phyloP scores from a whole-genome alignment of 1,139 yeast species.

The Candida pseudoviswanathii region DNA sequence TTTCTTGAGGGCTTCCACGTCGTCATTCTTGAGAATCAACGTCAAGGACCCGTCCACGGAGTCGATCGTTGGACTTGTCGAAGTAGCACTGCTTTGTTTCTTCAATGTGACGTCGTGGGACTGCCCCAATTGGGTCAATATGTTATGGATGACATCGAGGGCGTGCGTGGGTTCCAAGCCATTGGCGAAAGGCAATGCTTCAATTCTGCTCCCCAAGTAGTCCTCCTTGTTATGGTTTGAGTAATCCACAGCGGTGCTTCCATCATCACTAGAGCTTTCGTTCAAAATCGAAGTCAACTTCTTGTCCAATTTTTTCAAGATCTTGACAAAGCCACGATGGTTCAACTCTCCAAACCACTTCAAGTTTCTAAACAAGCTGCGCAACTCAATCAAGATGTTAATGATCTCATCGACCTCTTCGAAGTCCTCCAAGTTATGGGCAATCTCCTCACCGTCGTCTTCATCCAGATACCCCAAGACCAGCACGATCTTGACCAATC shows the following conservation, averaged over 20 bases:
- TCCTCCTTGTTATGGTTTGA: constrained; percentile 68
- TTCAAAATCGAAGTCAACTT: constrained; percentile 47
- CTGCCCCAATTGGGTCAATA: constrained; percentile 41
- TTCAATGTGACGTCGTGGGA: constrained; percentile 22
- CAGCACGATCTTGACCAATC: constrained; percentile 53
- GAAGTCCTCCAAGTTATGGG: constrained; percentile 37
- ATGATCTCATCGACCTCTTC: constrained; percentile 82
- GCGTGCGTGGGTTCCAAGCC: constrained; percentile 58
- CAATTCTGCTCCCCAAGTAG: constrained; percentile 69
- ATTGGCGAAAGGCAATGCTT: constrained; percentile 78
- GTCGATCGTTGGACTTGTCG: constrained; percentile 4
- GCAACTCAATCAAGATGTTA: constrained; percentile 72
- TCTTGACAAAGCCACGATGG: constrained; percentile 86
- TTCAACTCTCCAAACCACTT: constrained; percentile 95
- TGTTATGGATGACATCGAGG: constrained; percentile 56
- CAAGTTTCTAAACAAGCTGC: constrained; percentile 77
- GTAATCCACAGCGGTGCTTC: constrained; percentile 16
- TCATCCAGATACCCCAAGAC: constrained; percentile 33
- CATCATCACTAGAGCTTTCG: neutral
- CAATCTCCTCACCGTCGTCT: constrained; percentile 16
- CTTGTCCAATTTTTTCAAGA: constrained; percentile 88
- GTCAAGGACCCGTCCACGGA: constrained; percentile 15
- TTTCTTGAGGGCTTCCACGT: constrained; percentile 39
- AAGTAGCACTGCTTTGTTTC: neutral
- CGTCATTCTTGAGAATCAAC: constrained; percentile 46